Evolutionary conservation across 2,329 filamentous ascomycete genomes (phyloP).

Genomic region (Fragosphaeria purpurea): DNA sequence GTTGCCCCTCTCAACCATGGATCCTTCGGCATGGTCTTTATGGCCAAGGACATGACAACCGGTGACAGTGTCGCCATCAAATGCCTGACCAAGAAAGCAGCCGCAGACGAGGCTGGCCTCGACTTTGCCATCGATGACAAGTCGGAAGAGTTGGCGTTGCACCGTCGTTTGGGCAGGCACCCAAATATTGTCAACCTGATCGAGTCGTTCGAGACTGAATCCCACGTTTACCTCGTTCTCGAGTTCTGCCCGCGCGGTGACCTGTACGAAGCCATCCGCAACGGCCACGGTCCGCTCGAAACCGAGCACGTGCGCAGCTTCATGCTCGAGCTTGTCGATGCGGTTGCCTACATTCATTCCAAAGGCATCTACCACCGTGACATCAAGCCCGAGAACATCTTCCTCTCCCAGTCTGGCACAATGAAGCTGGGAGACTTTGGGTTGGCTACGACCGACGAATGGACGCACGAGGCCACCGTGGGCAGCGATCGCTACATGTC

Average conservation of each 20-base stretch:
- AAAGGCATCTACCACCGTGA: constrained; percentile 93
- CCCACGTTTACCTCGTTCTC: constrained; percentile 83
- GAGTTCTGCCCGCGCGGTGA: constrained; percentile 95
- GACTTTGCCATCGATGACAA: constrained; percentile 70
- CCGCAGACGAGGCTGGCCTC: constrained; percentile 47
- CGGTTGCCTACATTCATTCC: constrained; percentile 80
- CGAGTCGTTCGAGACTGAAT: constrained; percentile 82
- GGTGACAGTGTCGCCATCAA: constrained; percentile 86
- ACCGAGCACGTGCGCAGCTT: constrained; percentile 95
- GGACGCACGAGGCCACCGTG: constrained; percentile 87
- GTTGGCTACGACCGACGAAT: constrained; percentile 76
- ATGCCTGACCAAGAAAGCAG: constrained; percentile 76
- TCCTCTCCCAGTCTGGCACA: constrained; percentile 71
- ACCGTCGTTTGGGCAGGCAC: constrained; percentile 68
- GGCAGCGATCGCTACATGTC: constrained; percentile 99
- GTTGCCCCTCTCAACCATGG: constrained; percentile 95
- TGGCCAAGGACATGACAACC: constrained; percentile 70
- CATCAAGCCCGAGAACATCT: constrained; percentile 99
- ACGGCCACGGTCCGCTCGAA: constrained; percentile 77
- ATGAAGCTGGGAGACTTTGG: constrained; percentile 98
- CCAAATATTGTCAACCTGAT: constrained; percentile 90
- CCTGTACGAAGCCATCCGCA: constrained; percentile 92
- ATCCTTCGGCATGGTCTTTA: constrained; percentile 97
- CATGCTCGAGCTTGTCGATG: constrained; percentile 88
- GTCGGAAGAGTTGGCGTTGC: constrained; percentile 70